Base-by-base conservation (phyloP, 108 stramenopile species). In the Tribonema minus region DNA sequence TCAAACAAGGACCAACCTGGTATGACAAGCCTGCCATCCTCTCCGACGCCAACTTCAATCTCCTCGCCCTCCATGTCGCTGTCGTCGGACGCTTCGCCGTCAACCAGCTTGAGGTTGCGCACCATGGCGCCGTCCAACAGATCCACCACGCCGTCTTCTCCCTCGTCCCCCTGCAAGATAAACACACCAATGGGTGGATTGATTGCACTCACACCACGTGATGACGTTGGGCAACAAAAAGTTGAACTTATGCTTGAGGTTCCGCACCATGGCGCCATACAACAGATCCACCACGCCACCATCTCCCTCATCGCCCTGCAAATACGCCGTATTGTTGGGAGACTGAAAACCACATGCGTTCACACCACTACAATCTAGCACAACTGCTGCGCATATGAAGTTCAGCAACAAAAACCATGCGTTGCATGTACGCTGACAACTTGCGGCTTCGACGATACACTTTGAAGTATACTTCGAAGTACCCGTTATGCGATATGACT, bases 241-340 rank as follows among this genome's bases (percentile, higher is more conserved):
- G n/a, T n/a, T n/a, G n/a, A n/a, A n/a, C n/a, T n/a, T n/a, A n/a
- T n/a, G 39, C 36, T 64, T 58, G 27, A 82, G 84, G 61, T 89
- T 91, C 31, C 85, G 80, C 76, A 89, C 88, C 66, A 87, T 92
- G 5, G 89, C 84, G 27, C 85, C 38, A 61, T 92, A 91, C 40
- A 91, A 83, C 78, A 96, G 89, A 64, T 96, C 93, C 20, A 92
- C 83, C 34, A 92, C 86, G 31, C 90, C n/a, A n/a, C n/a, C n/a
- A n/a, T n/a, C 84, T 23, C 78, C 64, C 63, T 54, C 46, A 54
- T 54, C 46, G 15, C 46, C 46, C 46, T 54, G 46, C n/a, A n/a
- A n/a, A n/a, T n/a, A n/a, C n/a, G n/a, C n/a, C n/a, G n/a, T n/a
- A n/a, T n/a, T n/a, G n/a, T n/a, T n/a, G n/a, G n/a, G n/a, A n/a